These are phyloP conservation scores for Syzygium syzygioides DNA, from an alignment of 441 rosid genomes.

Conservation along the genomic window DNA sequence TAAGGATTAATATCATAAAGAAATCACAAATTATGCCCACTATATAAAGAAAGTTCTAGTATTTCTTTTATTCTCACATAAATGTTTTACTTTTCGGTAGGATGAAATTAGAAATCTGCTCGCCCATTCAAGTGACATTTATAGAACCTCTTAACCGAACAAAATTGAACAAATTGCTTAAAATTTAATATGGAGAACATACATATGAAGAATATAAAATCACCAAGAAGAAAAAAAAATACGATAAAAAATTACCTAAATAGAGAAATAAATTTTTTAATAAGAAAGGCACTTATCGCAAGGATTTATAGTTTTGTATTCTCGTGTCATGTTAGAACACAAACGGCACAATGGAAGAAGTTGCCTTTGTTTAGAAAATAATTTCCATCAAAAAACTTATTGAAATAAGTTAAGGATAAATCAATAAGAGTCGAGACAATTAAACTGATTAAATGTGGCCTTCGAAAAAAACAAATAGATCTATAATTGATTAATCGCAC, in stretches of 20 bases:
- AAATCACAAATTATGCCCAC: too few species aligned
- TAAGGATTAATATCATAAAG: background rate
- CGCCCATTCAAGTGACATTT: rapidly evolving
- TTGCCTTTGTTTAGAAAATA: background rate
- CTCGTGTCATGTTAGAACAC: background rate
- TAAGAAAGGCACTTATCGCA: too few species aligned
- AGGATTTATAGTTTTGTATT: background rate
- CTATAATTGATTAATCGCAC: too few species aligned
- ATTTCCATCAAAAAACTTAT: too few species aligned
- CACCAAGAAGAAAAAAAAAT: background rate
- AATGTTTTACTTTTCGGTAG: background rate
- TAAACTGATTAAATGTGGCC: background rate
- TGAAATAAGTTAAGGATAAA: too few species aligned
- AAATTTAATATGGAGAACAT: background rate
- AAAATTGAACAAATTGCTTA: background rate
- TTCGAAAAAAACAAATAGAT: too few species aligned
- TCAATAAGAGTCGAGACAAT: too few species aligned
- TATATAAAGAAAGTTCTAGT: background rate
- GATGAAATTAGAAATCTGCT: background rate
- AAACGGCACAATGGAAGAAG: background rate
- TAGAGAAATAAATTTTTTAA: background rate
- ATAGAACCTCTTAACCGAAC: background rate
- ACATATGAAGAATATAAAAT: background rate
- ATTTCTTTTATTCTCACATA: rapidly evolving
- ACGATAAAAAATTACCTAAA: background rate